Conservation (phyloP, 805 yeast species). For the Lachancea mirantina region DNA sequence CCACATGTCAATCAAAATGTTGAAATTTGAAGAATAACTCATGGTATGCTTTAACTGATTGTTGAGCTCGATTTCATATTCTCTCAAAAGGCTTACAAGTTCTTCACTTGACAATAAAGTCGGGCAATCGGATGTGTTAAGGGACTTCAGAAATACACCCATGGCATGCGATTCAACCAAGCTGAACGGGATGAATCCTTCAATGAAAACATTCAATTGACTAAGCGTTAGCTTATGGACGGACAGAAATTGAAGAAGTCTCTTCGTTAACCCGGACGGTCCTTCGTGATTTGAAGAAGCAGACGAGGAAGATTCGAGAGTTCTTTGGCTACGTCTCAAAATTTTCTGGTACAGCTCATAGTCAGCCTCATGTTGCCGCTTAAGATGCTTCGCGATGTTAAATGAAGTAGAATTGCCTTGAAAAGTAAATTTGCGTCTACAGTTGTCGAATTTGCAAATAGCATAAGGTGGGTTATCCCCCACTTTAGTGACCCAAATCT, state of each 20-base stretch:
- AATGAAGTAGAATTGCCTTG: conserved; percentile 3
- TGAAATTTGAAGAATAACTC: conserved; percentile 7
- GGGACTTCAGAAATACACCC: not conserved
- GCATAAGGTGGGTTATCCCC: conserved; percentile 11
- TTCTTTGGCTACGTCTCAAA: conserved; percentile 6
- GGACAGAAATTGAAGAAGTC: conserved; percentile 3
- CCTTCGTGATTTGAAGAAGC: not conserved
- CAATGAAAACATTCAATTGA: conserved; percentile 1
- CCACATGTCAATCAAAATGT: conserved; percentile 10
- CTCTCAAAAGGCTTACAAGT: conserved; percentile 5
- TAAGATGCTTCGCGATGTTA: not conserved
- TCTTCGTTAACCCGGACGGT: conserved; percentile 1
- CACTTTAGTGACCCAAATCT: conserved; percentile 14
- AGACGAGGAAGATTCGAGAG: not conserved
- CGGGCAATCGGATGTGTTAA: conserved; percentile 1
- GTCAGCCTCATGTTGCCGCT: conserved; percentile 10
- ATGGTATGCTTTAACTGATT: conserved; percentile 9
- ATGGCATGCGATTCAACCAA: conserved; percentile 2
- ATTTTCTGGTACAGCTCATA: conserved; percentile 10
- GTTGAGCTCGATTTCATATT: conserved; percentile 9
- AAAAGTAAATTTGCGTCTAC: conserved; percentile 9
- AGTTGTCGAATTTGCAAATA: conserved; percentile 11
- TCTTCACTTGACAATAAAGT: conserved; percentile 6
- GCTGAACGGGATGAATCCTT: conserved; percentile 3
- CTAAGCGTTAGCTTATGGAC: conserved; percentile 1